Percentiles rank a stretch among this genome's conserved stretches.
Evolutionary conservation across 1,139 yeast genomes (phyloP).

Genomic region (Blastobotrys proliferans): DNA sequence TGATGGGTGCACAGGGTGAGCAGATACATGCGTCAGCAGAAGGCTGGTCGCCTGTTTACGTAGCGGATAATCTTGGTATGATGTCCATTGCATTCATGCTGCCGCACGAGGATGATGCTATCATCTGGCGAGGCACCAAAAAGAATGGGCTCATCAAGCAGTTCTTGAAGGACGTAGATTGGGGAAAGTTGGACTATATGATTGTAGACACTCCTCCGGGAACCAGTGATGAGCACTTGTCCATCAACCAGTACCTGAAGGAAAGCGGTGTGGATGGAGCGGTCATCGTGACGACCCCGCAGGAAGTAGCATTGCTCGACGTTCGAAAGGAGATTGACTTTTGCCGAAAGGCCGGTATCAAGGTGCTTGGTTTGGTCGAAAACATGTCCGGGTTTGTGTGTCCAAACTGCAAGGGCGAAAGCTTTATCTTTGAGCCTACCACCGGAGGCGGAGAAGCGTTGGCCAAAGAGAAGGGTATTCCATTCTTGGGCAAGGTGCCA

Average conservation of each 20-base stretch:
- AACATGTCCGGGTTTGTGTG: conserved; percentile 99
- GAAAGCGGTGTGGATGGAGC: conserved; percentile 96
- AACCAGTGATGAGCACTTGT: conserved; percentile 93
- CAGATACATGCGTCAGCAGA: conserved; percentile 81
- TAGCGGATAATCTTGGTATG: conserved; percentile 88
- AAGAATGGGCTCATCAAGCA: conserved; percentile 91
- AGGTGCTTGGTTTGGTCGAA: conserved; percentile 84
- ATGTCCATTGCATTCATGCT: conserved; percentile 96
- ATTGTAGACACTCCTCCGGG: conserved; percentile 98
- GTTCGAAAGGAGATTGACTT: conserved; percentile 95
- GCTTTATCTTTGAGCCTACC: conserved; percentile 87
- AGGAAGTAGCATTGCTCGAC: conserved; percentile 91
- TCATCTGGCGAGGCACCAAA: conserved; percentile 96
- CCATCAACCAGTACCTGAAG: conserved; percentile 81
- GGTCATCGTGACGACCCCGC: conserved; percentile 92
- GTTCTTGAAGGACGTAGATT: conserved; percentile 89
- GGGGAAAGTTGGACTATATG: conserved; percentile 91
- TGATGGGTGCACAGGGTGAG: conserved; percentile 91
- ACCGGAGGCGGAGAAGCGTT: conserved; percentile 93
- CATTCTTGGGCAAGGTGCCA: conserved; percentile 88
- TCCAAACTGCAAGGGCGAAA: conserved; percentile 87
- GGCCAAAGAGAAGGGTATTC: conserved; percentile 71
- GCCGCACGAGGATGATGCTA: conserved; percentile 89
- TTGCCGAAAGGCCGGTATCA: conserved; percentile 85
- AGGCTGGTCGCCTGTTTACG: conserved; percentile 97